These are phyloP conservation scores for Parietaria judaica DNA, from an alignment of 306 rosid genomes.

Conservation along the genomic window DNA sequence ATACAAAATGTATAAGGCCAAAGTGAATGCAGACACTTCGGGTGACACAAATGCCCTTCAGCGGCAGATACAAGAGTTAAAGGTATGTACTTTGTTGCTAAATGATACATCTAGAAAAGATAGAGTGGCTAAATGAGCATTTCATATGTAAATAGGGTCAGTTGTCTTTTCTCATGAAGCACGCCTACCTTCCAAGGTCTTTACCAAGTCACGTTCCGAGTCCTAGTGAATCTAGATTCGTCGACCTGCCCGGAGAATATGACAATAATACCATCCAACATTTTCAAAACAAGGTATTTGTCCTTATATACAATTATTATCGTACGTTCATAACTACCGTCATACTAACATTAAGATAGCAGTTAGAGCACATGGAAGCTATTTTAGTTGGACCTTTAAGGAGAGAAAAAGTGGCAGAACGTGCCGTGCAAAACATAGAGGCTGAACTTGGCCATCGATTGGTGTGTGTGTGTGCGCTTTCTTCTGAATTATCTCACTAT, in stretches of 20 bases:
- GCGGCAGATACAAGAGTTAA: conserved; percentile 75
- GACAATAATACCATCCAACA: conserved; percentile 24
- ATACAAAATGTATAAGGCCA: conserved; percentile 38
- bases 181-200: conserved; percentile 25
- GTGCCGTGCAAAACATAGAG: conserved; percentile 45
- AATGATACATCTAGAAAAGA: conserved; percentile 24
- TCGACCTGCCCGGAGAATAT: conserved; percentile 36
- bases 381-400: conserved; percentile 59
- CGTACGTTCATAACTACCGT: conserved; percentile 15
- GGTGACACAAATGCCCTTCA: conserved; percentile 82
- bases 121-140: no score
- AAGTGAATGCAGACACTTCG: conserved; percentile 92
- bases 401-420: conserved; percentile 71
- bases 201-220: conserved; percentile 40
- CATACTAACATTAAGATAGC: conserved; percentile 30
- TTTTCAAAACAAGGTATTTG: conserved; percentile 39
- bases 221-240: conserved; percentile 37
- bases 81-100: conserved; percentile 42
- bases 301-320: conserved; percentile 4
- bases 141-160: conserved; percentile 54
- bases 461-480: conserved; percentile 50
- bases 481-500: neutral
- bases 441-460: conserved; percentile 47
- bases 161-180: conserved; percentile 60
- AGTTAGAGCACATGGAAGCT: conserved; percentile 55